These are phyloP conservation scores for Plantago rigida DNA, from an alignment of 305 asterid species.

Conservation along the genomic window DNA sequence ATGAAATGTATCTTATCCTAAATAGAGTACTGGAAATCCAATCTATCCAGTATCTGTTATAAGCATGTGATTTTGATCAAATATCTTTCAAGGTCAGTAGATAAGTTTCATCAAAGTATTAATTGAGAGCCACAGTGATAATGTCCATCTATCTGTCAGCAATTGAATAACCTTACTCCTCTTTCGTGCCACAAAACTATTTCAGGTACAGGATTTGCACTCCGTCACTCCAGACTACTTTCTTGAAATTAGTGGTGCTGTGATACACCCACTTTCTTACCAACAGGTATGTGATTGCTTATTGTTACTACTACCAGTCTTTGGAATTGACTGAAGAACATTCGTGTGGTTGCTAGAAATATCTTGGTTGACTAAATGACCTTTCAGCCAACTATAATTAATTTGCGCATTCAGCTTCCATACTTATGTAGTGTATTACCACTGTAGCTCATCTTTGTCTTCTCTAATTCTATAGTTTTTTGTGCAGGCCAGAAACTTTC, in stretches of 20 bases:
- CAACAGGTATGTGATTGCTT: slow-evolving; percentile 66
- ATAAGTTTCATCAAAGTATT: slow-evolving; percentile 3
- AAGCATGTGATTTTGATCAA: slow-evolving; percentile 3
- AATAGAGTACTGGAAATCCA: too few species aligned
- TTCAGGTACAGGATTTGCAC: slow-evolving; percentile 98
- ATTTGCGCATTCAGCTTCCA: slow-evolving; percentile 12
- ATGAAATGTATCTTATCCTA: too few species aligned
- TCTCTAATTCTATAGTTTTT: slow-evolving; percentile 14
- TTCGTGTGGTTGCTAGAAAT: slow-evolving; percentile 15
- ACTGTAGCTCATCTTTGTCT: slow-evolving; percentile 14
- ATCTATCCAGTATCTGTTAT: too few species aligned
- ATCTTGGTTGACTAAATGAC: background rate
- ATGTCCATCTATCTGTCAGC: background rate
- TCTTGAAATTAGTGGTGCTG: slow-evolving; percentile 98
- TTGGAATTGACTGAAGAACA: background rate
- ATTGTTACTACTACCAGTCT: background rate
- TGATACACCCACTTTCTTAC: slow-evolving; percentile 95
- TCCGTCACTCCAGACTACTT: slow-evolving; percentile 77
- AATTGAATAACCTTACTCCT: slow-evolving; percentile 3
- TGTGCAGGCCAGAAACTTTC: slow-evolving; percentile 93
- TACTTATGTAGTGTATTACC: slow-evolving; percentile 3
- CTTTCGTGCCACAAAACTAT: slow-evolving; percentile 20
- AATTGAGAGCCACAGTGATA: background rate
- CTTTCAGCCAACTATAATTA: slow-evolving; percentile 13
- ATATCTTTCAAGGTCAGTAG: slow-evolving; percentile 11